Base-by-base conservation (phyloP, 1,284 basidiomycete genomes). In the Hemileia vastatrix region DNA sequence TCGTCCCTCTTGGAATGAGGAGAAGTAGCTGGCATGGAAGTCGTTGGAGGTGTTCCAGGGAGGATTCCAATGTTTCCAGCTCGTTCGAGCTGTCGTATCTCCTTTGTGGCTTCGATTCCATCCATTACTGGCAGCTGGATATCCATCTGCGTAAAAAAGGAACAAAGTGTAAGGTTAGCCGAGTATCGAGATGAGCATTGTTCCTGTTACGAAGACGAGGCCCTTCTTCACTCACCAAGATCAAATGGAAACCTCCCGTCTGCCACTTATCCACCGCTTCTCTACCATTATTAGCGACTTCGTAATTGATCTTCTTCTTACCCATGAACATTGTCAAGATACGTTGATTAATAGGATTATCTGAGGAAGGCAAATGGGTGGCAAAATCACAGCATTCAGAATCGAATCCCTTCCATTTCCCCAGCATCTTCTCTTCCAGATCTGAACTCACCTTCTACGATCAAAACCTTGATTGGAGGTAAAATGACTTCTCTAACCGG, bases 51-150 rank as follows among this genome's bases (percentile, higher is more conserved):
- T 1, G 80, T 81, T 3, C 82, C 79, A 6, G 85, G 86, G 74
- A 84, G 88, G 4, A 86, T 84, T 45, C 84, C 84, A 40, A 83
- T 79, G 63, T 86, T 86, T 71, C 78, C 78, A 49, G 76, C 68
- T 67, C 84, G 83, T 76, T 98, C 94, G 55, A 94, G 77, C 66
- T 85, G 82, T 53, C 94, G 83, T 64, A 98, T 98, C 76, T 94
- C 89, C 71, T 92, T 92, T 0, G 95, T 98, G 2, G 94, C 94
- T 72, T 90, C 84, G 55, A 98, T 96, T 31, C 94, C 94, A 76
- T 94, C 90, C 89, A 97, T 96, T 68, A 97, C 87, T 4, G 94
- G 94, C 82, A 99, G 90, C 78, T 97, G 93, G 65, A 99, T 97
- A 77, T 99, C 94, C 94, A 99, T 99, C 90, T 95, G 70, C 27